A percentile compares a stretch with the other conserved stretches of the same genome.
Evolutionary conservation across 441 rosid species (phyloP).

Genomic region (Gossypium laxum): DNA sequence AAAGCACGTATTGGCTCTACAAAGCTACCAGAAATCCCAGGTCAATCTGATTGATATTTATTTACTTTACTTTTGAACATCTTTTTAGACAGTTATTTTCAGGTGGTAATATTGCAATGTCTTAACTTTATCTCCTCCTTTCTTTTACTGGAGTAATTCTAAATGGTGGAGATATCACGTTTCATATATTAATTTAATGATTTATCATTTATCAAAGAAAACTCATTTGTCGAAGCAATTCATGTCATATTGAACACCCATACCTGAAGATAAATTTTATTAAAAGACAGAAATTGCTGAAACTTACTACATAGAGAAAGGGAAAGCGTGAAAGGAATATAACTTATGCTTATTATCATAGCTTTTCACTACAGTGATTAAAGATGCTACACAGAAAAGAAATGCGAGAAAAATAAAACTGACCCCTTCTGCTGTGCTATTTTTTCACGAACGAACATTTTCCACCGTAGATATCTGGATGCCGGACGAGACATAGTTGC

Average conservation of each 20-base stretch:
- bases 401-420: not conserved
- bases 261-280: not conserved
- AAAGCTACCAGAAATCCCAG: constrained; percentile 92
- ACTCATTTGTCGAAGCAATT: not conserved
- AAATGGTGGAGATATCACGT: not conserved
- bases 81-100: not conserved
- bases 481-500: constrained; percentile 87
- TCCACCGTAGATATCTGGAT: constrained; percentile 63
- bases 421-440: not conserved
- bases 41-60: constrained; percentile 27
- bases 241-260: not conserved
- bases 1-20: constrained; percentile 97
- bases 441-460: not conserved
- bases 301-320: not conserved
- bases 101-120: not conserved
- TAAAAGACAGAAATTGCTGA: not conserved
- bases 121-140: not conserved
- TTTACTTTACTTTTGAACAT: not conserved
- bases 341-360: not conserved
- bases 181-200: too few relatives aligned
- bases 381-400: not conserved
- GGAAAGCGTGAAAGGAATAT: not conserved
- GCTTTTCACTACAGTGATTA: not conserved
- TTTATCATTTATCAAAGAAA: not conserved
- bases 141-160: not conserved